Evolutionary conservation across 768 basidiomycete genomes (phyloP).

Genomic region (Phlebiopsis flavidoalba): DNA sequence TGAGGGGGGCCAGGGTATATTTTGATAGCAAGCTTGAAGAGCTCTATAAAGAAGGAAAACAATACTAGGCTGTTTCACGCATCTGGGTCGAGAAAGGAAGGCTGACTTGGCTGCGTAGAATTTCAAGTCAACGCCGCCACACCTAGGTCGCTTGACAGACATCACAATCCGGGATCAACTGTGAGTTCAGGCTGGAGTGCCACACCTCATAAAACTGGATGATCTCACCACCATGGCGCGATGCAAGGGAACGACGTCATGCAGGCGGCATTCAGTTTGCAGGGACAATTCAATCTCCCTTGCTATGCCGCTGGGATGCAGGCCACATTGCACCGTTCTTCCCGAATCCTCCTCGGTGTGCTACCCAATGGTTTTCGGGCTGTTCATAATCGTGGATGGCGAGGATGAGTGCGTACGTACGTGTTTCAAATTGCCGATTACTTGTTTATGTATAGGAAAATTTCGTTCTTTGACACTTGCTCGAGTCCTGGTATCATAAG

Average conservation of each 20-base stretch:
- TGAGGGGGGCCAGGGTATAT: conserved; percentile 67
- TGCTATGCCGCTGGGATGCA: not conserved
- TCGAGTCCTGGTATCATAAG: no score
- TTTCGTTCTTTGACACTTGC: no score
- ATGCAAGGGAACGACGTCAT: not conserved
- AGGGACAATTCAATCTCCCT: not conserved
- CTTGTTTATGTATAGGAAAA: no score
- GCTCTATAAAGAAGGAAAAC: conserved; percentile 71
- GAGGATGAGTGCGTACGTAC: not conserved
- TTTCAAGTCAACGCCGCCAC: conserved; percentile 8
- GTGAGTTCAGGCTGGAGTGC: not conserved
- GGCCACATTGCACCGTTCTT: conserved; percentile 1
- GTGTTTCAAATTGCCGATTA: no score
- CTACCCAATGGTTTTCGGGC: not conserved
- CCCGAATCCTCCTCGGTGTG: not conserved
- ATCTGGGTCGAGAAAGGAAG: not conserved
- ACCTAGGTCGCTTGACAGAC: not conserved
- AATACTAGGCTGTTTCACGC: conserved; percentile 43
- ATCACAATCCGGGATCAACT: not conserved
- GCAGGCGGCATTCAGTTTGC: conserved; percentile 4
- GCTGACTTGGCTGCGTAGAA: not conserved
- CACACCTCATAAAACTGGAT: conserved; percentile 7
- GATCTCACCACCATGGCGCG: conserved; percentile 5
- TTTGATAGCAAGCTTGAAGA: conserved; percentile 88
- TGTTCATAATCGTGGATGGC: not conserved